Evolutionary conservation across 2,329 filamentous ascomycete species (phyloP).

Genomic region (Sclerotiophoma versabilis): DNA sequence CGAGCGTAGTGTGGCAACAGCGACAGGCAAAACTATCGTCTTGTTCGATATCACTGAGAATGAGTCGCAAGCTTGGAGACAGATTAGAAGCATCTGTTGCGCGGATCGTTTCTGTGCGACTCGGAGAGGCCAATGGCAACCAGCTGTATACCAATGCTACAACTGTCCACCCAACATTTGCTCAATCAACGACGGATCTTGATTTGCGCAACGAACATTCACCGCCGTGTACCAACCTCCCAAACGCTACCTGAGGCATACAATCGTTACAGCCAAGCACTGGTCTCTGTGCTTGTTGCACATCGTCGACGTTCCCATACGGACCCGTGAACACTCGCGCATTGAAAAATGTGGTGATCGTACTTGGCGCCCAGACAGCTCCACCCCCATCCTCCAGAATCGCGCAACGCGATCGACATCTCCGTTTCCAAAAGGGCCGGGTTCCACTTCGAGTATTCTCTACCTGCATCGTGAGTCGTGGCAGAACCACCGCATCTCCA

Average conservation of each 20-base stretch:
- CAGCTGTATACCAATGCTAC: neutral
- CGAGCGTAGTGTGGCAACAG: neutral
- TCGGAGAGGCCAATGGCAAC: neutral
- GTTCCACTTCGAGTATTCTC: slow-evolving; percentile 12
- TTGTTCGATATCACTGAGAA: neutral
- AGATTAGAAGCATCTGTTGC: neutral
- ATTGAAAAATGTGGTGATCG: slow-evolving; percentile 20
- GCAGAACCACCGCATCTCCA: slow-evolving; percentile 12
- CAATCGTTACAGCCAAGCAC: slow-evolving; percentile 16
- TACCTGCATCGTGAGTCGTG: slow-evolving; percentile 10
- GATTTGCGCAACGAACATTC: neutral
- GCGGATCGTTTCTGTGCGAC: slow-evolving; percentile 2
- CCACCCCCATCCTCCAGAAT: slow-evolving; percentile 19
- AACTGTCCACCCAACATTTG: slow-evolving; percentile 1
- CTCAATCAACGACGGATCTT: neutral
- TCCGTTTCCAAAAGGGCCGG: slow-evolving; percentile 13
- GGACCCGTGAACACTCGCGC: slow-evolving; percentile 9
- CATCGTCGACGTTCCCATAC: slow-evolving; percentile 1
- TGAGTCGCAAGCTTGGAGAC: neutral
- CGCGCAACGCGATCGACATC: slow-evolving; percentile 16
- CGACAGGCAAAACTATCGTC: neutral
- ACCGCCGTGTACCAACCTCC: neutral
- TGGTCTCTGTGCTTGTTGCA: slow-evolving; percentile 10
- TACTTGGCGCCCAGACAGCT: slow-evolving; percentile 20
- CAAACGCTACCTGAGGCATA: slow-evolving; percentile 7